Conservation (phyloP, 2,329 filamentous ascomycete genomes). For the Xylariaceae sp. region DNA sequence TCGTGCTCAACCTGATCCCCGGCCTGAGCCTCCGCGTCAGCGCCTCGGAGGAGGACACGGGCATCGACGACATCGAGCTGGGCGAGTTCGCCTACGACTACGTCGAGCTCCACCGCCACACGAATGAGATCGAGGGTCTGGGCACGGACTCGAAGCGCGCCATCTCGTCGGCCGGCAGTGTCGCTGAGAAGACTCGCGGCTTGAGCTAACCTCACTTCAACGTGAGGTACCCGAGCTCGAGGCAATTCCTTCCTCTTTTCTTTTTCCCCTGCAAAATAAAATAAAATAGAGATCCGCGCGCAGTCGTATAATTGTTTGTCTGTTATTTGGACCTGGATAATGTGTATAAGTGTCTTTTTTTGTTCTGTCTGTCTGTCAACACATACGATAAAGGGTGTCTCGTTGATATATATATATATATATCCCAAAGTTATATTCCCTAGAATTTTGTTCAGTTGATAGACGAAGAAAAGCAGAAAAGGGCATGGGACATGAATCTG, state of each 20-base stretch:
- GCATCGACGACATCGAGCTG: conserved; percentile 68
- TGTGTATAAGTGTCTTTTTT: not conserved
- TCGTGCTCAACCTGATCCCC: conserved; percentile 64
- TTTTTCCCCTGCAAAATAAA: too few species aligned
- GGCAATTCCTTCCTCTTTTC: not conserved
- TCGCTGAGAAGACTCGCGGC: conserved; percentile 25
- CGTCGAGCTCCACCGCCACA: conserved; percentile 64
- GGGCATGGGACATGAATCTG: too few species aligned
- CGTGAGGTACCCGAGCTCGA: not conserved
- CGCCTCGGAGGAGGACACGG: conserved; percentile 63
- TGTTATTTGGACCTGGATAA: not conserved
- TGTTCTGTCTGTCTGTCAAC: too few species aligned
- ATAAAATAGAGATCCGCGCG: too few species aligned
- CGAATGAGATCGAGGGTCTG: conserved; percentile 38
- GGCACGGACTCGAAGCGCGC: conserved; percentile 19
- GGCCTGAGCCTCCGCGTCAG: conserved; percentile 64
- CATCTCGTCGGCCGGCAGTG: conserved; percentile 26
- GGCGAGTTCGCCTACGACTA: conserved; percentile 83
- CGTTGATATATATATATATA: too few species aligned
- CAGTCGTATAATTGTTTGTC: not conserved
- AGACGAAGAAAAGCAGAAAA: not conserved
- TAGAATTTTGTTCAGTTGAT: not conserved
- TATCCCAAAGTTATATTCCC: not conserved
- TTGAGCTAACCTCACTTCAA: not conserved
- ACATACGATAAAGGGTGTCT: too few species aligned